Evolutionary conservation across 1,139 yeast genomes (phyloP).

Genomic region (Meyerozyma elateridarum): DNA sequence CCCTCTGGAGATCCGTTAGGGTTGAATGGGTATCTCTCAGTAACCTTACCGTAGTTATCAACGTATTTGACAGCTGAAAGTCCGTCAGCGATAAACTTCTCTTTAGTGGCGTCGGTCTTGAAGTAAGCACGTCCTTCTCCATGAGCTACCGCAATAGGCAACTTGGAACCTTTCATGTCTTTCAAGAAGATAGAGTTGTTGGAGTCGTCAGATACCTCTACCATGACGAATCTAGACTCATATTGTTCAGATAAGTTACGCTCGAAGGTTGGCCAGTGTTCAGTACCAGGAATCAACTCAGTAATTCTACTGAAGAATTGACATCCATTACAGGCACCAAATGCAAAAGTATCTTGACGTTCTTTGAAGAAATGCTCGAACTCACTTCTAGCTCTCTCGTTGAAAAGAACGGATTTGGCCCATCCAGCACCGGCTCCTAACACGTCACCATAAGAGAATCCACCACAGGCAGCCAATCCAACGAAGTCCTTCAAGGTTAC

Average conservation of each 20-base stretch:
- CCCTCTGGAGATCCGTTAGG: slow-evolving; percentile 96
- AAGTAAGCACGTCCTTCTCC: slow-evolving; percentile 96
- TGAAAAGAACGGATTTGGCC: slow-evolving; percentile 96
- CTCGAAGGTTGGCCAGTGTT: slow-evolving; percentile 95
- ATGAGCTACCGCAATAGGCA: slow-evolving; percentile 98
- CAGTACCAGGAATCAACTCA: slow-evolving; percentile 90
- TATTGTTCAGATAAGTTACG: slow-evolving; percentile 90
- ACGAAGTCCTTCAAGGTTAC: slow-evolving; percentile 76
- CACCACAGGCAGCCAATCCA: slow-evolving; percentile 98
- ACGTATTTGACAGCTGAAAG: slow-evolving; percentile 71
- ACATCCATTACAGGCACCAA: slow-evolving; percentile 99
- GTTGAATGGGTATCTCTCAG: slow-evolving; percentile 85
- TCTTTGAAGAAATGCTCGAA: slow-evolving; percentile 78
- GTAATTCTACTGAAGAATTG: slow-evolving; percentile 90
- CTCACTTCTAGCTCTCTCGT: slow-evolving; percentile 70
- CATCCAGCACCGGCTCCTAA: slow-evolving; percentile 99
- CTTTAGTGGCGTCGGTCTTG: slow-evolving; percentile 31
- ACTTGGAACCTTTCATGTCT: slow-evolving; percentile 85
- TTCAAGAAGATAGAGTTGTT: slow-evolving; percentile 71
- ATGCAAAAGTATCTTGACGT: slow-evolving; percentile 90
- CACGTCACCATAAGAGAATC: slow-evolving; percentile 98
- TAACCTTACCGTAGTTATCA: slow-evolving; percentile 82
- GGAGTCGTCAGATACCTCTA: slow-evolving; percentile 61
- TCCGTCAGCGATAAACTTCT: slow-evolving; percentile 43
- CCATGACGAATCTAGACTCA: slow-evolving; percentile 93